Evolutionary conservation across 1,284 basidiomycete genomes (phyloP).

Genomic region (Malassezia vespertilionis): DNA sequence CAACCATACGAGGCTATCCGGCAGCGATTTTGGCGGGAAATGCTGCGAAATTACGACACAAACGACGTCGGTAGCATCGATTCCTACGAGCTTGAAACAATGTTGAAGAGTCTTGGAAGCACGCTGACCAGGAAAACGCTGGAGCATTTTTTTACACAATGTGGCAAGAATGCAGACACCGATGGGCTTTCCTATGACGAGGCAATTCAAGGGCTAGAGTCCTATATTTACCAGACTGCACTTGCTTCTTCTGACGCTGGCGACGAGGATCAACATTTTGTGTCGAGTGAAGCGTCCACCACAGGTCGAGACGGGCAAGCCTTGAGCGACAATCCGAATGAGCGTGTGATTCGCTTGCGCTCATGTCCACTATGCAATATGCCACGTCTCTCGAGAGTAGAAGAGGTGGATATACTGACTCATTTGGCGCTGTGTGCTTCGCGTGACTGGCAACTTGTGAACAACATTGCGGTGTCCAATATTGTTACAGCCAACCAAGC

Average conservation of each 20-base stretch:
- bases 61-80: slow-evolving; percentile 72
- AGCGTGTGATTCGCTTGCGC: slow-evolving; percentile 87
- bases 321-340: slow-evolving; percentile 39
- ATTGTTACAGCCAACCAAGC: slow-evolving; percentile 92
- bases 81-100: slow-evolving; percentile 77
- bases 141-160: slow-evolving; percentile 52
- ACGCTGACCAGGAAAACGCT: slow-evolving; percentile 74
- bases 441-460: slow-evolving; percentile 80
- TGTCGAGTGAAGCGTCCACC: no score
- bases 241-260: no score
- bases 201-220: slow-evolving; percentile 32
- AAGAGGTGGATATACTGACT: slow-evolving; percentile 83
- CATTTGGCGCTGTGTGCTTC: slow-evolving; percentile 73
- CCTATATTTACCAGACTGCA: no score
- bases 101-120: slow-evolving; percentile 92
- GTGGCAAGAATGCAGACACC: slow-evolving; percentile 57
- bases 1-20: slow-evolving; percentile 66
- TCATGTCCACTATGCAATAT: slow-evolving; percentile 87
- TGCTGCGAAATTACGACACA: slow-evolving; percentile 78
- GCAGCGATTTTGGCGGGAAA: slow-evolving; percentile 71
- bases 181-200: slow-evolving; percentile 72
- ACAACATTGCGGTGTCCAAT: slow-evolving; percentile 62
- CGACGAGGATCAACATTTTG: no score
- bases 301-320: background rate
- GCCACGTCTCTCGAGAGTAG: slow-evolving; percentile 68